These are phyloP conservation scores for Podaxis sp. DNA, from an alignment of 768 basidiomycete genomes.

Conservation along the genomic window DNA sequence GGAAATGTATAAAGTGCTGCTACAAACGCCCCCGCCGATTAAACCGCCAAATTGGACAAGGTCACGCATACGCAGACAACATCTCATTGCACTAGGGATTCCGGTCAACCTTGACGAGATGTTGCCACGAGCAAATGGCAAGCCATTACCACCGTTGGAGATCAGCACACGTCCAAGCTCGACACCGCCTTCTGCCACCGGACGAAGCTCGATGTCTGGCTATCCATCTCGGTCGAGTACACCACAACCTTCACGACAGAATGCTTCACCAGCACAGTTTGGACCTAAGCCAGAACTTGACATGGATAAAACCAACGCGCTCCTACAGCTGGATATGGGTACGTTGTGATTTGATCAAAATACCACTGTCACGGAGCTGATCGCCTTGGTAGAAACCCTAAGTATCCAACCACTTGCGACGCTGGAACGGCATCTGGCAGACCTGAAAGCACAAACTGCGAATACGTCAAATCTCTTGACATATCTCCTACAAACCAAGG, in stretches of 20 bases:
- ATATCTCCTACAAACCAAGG: constrained; percentile 76
- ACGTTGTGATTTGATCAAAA: constrained; percentile 18
- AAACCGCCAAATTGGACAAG: constrained; percentile 94
- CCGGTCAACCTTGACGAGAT: constrained; percentile 96
- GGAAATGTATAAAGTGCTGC: constrained; percentile 67
- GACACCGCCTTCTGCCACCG: constrained; percentile 55
- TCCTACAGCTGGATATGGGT: constrained; percentile 73
- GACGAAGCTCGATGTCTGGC: constrained; percentile 34
- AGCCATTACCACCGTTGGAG: constrained; percentile 73
- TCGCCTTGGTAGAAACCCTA: constrained; percentile 53
- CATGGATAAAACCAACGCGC: constrained; percentile 55
- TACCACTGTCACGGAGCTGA: constrained; percentile 4
- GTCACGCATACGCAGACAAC: constrained; percentile 86
- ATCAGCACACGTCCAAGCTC: constrained; percentile 83
- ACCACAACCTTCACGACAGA: constrained; percentile 36
- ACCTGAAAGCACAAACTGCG: constrained; percentile 70
- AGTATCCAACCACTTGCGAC: constrained; percentile 66
- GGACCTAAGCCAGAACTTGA: constrained; percentile 81
- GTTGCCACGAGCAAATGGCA: constrained; percentile 61
- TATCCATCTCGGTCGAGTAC: constrained; percentile 54
- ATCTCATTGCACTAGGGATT: constrained; percentile 87
- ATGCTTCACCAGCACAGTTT: constrained; percentile 42
- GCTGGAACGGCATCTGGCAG: constrained; percentile 64
- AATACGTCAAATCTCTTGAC: constrained; percentile 76
- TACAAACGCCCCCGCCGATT: constrained; percentile 70